phyloP scores from a whole-genome alignment of 2,329 filamentous ascomycete genomes.

The Pseudogymnoascus destructans region DNA sequence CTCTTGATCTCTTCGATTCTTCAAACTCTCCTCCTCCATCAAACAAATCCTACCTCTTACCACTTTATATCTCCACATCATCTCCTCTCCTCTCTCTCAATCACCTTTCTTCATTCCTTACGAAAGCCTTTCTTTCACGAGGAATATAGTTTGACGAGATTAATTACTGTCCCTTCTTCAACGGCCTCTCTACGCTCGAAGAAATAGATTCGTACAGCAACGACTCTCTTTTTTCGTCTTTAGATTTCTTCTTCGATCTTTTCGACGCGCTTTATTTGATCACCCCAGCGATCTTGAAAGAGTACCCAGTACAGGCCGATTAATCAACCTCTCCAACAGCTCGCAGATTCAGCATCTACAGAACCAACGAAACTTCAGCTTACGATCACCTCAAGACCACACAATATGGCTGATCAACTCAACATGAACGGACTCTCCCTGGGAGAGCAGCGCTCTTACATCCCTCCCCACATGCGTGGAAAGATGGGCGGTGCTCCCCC shows the following conservation, averaged over 20 bases:
- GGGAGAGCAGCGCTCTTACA: constrained; percentile 56
- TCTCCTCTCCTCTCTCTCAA: constrained; percentile 20
- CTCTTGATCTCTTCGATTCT: constrained; percentile 19
- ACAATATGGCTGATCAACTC: constrained; percentile 69
- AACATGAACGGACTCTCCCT: constrained; percentile 68
- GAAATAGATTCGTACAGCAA: constrained; percentile 12
- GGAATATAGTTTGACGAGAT: constrained; percentile 22
- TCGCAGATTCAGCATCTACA: not conserved
- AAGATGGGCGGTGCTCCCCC: constrained; percentile 31
- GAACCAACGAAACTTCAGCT: constrained; percentile 11
- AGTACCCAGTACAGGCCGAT: constrained; percentile 7
- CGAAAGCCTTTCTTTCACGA: constrained; percentile 33
- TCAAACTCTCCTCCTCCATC: constrained; percentile 13
- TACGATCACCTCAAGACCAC: constrained; percentile 13
- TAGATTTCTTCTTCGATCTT: constrained; percentile 19
- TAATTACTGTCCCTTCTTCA: constrained; percentile 9
- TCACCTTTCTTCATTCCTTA: constrained; percentile 32
- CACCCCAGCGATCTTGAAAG: constrained; percentile 17
- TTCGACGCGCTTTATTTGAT: constrained; percentile 17
- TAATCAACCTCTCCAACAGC: not conserved
- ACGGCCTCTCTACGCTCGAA: constrained; percentile 10
- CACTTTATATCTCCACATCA: constrained; percentile 14
- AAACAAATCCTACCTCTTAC: constrained; percentile 11
- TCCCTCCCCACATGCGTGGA: constrained; percentile 69
- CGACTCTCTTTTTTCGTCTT: constrained; percentile 21